Base-by-base conservation (phyloP, 2,329 filamentous ascomycete species). In the Gyromitra esculenta region DNA sequence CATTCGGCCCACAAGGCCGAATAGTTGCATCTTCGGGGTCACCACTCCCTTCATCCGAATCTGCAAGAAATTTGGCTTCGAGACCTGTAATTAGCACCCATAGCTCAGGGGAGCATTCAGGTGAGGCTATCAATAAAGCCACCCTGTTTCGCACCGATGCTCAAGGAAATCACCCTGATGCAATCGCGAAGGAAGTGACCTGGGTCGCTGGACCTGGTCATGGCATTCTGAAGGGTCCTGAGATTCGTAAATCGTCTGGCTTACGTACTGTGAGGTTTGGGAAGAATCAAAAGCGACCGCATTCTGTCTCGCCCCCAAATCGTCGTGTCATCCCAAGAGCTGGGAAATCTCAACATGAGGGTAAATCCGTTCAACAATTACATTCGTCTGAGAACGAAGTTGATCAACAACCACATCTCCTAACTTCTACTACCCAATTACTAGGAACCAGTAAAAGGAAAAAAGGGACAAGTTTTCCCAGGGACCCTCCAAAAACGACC, bases 1-100 rank as follows among this genome's bases (percentile, higher is more conserved):
- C 50, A 48, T 72, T 72, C 48, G 69, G 60, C n/a, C 6, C 35
- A 57, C 59, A 59, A 0, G n/a, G 21, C 13, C 59, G 65, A 15
- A n/a, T 1, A 50, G 6, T 21, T 37, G 21, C 13, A 9, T n/a
- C 9, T 9, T 41, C n/a, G 5, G 48, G 35, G 13, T 31, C 21
- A 35, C 37, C 50, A 35, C 25, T 37, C 39, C 4, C 1, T 18
- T 8, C 65, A 2, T 50, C 39, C 11, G 11, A 52, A 25, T 11
- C 0, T 3, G 9, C 25, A 5, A 54, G 4, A 3, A 59, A 18
- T 18, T 13, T 25, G 6, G 25, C 18, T 13, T 57, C 69, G 9
- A 18, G 21, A 9, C 37, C 39, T 25, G 15, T 2, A 15, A 48
- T 21, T 37, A n/a, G 5, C 21, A 41, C 18, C 18, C 6, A 21